Evolutionary conservation across 2,329 filamentous ascomycete species (phyloP).

Genomic region (Blastomyces parvus): DNA sequence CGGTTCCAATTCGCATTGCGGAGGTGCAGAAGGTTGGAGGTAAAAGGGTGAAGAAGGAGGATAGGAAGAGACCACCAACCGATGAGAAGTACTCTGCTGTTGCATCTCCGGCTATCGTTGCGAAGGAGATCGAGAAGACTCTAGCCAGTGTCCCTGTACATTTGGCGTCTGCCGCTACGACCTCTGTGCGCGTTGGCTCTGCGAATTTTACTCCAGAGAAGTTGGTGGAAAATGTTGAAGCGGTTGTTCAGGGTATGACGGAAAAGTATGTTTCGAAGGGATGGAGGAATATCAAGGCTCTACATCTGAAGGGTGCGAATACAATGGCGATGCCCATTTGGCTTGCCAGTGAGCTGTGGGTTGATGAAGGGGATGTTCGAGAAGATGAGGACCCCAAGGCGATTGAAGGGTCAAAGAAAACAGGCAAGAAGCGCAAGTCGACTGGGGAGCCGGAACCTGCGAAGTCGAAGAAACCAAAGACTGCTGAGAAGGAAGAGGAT

Average conservation of each 20-base stretch:
- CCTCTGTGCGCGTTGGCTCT: constrained; percentile 68
- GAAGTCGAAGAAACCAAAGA: constrained; percentile 31
- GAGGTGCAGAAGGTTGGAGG: constrained; percentile 52
- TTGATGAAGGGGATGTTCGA: constrained; percentile 62
- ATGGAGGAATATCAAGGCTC: constrained; percentile 73
- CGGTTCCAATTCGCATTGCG: constrained; percentile 69
- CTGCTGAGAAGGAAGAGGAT: constrained; percentile 26
- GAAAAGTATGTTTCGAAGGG: constrained; percentile 75
- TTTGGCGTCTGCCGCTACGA: constrained; percentile 68
- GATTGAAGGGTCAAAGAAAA: constrained; percentile 29
- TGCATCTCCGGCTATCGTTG: constrained; percentile 56
- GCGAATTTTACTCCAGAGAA: constrained; percentile 65
- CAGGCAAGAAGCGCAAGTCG: constrained; percentile 49
- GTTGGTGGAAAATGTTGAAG: constrained; percentile 69
- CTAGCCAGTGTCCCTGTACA: constrained; percentile 69
- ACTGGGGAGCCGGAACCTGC: constrained; percentile 22
- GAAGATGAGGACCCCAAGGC: constrained; percentile 30
- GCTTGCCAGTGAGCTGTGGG: constrained; percentile 86
- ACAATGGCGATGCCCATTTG: constrained; percentile 89
- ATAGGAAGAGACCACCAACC: constrained; percentile 40
- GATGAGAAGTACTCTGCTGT: constrained; percentile 38
- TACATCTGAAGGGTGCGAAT: constrained; percentile 85
- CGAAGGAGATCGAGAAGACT: constrained; percentile 70
- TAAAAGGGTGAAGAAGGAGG: constrained; percentile 50
- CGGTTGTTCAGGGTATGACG: constrained; percentile 58